Evolutionary conservation across 176 grass and related monocot species (phyloP).

Genomic region (Rhipidocladum racemiflorum): DNA sequence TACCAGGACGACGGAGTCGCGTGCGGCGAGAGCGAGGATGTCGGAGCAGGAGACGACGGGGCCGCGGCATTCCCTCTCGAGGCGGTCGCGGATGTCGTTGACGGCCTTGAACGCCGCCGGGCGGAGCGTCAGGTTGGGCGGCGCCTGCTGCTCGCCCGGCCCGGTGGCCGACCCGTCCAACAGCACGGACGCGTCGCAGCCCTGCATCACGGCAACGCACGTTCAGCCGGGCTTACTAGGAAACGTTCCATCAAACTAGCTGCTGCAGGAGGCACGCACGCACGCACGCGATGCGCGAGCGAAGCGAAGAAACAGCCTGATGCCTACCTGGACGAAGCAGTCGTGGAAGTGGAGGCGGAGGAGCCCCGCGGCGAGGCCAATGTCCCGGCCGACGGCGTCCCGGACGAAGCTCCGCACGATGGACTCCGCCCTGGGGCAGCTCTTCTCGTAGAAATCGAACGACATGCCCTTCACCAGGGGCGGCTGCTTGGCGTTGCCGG

Average conservation of each 20-base stretch:
- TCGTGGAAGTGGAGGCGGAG: constrained; percentile 85
- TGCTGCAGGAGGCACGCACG: neutral
- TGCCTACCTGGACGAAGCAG: constrained; percentile 75
- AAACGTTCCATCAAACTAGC: too few relatives aligned
- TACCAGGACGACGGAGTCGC: constrained; percentile 30
- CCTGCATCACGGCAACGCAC: constrained; percentile 33
- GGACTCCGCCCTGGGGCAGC: constrained; percentile 44
- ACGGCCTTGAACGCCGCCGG: constrained; percentile 62
- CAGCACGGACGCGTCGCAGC: constrained; percentile 72
- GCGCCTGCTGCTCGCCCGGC: constrained; percentile 58
- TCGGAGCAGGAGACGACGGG: constrained; percentile 62
- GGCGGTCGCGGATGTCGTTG: constrained; percentile 47
- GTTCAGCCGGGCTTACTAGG: too few relatives aligned
- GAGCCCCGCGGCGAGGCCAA: constrained; percentile 64
- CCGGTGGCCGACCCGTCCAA: constrained; percentile 54
- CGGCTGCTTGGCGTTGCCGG: neutral
- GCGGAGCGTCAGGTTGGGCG: constrained; percentile 61
- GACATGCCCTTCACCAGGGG: constrained; percentile 37
- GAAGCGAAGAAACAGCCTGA: constrained; percentile 57
- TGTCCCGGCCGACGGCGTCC: constrained; percentile 33
- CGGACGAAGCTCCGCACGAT: constrained; percentile 39
- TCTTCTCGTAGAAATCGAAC: constrained; percentile 45
- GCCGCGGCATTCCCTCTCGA: constrained; percentile 28
- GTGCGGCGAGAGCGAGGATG: constrained; percentile 28
- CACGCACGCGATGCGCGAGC: too few relatives aligned